phyloP scores from a whole-genome alignment of 441 rosid species.

The Populus hybrid region DNA sequence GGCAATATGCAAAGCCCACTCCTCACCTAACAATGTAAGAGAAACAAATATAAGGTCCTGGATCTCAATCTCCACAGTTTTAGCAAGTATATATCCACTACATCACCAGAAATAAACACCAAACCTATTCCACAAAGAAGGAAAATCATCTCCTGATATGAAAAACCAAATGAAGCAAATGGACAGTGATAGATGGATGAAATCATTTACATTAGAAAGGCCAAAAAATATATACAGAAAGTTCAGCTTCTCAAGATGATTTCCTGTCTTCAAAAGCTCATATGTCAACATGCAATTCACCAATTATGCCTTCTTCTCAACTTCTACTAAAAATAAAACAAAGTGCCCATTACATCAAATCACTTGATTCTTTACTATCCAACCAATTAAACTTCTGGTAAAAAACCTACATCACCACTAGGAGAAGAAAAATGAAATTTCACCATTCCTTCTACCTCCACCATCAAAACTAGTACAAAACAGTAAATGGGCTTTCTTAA shows the following conservation, averaged over 20 bases:
- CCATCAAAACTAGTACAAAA: neutral
- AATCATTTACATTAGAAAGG: neutral
- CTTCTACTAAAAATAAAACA: neutral
- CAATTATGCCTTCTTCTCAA: neutral
- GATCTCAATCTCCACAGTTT: conserved; percentile 7
- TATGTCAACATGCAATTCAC: neutral
- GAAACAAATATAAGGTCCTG: conserved; percentile 6
- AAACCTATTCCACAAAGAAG: neutral
- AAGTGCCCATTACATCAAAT: neutral
- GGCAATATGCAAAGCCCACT: conserved; percentile 77
- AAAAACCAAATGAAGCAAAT: neutral
- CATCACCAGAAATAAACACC: neutral
- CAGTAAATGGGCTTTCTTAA: neutral
- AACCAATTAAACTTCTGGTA: neutral
- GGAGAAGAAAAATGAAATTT: neutral
- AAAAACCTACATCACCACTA: neutral
- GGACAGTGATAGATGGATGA: neutral
- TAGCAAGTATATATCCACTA: neutral
- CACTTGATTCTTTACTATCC: neutral
- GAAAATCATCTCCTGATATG: neutral
- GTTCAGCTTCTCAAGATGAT: neutral
- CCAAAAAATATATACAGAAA: neutral
- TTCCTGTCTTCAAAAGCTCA: neutral
- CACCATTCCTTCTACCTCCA: neutral
- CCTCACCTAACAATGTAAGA: conserved; percentile 41